Conservation (phyloP, 129 eudicot genomes). For the Flaveria ramosissima region DNA sequence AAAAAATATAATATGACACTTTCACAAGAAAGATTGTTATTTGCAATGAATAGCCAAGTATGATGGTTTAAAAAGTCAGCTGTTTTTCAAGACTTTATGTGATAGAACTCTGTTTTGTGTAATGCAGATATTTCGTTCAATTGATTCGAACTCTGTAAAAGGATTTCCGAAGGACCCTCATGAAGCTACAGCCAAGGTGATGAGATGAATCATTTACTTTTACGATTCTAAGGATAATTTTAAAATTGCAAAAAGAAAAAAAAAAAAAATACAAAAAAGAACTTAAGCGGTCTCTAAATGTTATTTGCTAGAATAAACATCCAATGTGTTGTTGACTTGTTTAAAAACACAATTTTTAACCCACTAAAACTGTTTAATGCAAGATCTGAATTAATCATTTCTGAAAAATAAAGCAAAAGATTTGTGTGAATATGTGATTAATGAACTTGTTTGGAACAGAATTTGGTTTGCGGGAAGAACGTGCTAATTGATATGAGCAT, state of each 20-base stretch:
- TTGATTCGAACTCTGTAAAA: conserved; percentile 81
- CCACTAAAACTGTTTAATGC: background rate
- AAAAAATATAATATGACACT: background rate
- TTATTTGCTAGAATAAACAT: background rate
- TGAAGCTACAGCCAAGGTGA: conserved; percentile 63
- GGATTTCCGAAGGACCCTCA: conserved; percentile 82
- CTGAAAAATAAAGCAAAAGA: background rate
- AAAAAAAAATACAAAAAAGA: background rate
- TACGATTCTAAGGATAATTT: background rate
- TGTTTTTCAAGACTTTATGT: background rate
- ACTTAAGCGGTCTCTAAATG: background rate
- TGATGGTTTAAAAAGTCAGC: conserved; percentile 10
- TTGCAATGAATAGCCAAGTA: conserved; percentile 4
- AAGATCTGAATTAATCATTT: background rate
- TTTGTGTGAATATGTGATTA: conserved; percentile 20
- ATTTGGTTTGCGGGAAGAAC: conserved; percentile 85
- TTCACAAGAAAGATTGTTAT: background rate
- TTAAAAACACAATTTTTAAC: conserved; percentile 3
- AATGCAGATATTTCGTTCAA: conserved; percentile 75
- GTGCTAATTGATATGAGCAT: conserved; percentile 91
- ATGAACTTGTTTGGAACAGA: conserved; percentile 49
- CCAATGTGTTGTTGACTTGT: background rate
- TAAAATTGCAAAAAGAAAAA: background rate
- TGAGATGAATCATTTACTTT: conserved; percentile 1
- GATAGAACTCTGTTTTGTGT: conserved; percentile 14